Percentiles rank a stretch among this genome's conserved stretches.
phyloP scores from a whole-genome alignment of 495 filamentous ascomycete genomes.

The Patellaria atrata region DNA sequence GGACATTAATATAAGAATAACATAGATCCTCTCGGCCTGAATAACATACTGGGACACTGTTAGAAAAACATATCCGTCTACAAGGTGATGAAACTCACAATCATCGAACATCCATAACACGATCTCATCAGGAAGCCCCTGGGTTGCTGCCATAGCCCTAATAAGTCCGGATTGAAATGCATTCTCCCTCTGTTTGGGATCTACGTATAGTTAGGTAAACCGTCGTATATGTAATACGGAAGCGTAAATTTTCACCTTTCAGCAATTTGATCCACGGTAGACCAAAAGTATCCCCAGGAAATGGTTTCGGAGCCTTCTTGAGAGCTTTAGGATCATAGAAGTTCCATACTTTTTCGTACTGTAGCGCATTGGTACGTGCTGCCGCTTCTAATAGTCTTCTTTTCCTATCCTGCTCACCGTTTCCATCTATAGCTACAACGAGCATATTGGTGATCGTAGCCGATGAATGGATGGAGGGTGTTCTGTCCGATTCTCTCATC shows the following conservation, averaged over 20 bases:
- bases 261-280: too few species aligned
- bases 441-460: too few species aligned
- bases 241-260: too few species aligned
- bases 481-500: slow-evolving; percentile 24
- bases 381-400: slow-evolving; percentile 54
- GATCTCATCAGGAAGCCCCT: slow-evolving; percentile 50
- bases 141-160: slow-evolving; percentile 39
- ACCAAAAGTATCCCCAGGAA: too few species aligned
- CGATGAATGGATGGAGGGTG: too few species aligned
- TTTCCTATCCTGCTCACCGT: slow-evolving; percentile 19
- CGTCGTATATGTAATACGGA: too few species aligned
- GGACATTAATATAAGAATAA: too few species aligned
- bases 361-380: slow-evolving; percentile 60
- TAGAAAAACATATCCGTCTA: neutral
- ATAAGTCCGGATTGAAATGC: slow-evolving; percentile 55
- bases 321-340: too few species aligned
- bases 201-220: slow-evolving; percentile 23
- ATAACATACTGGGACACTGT: neutral
- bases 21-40: too few species aligned
- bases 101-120: slow-evolving; percentile 61
- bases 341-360: too few species aligned
- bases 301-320: too few species aligned
- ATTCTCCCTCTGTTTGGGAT: slow-evolving; percentile 40
- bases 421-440: slow-evolving; percentile 14
- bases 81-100: slow-evolving; percentile 24